These are phyloP conservation scores for Lindgomyces ingoldianus DNA, from an alignment of 495 filamentous ascomycete genomes.

Conservation along the genomic window DNA sequence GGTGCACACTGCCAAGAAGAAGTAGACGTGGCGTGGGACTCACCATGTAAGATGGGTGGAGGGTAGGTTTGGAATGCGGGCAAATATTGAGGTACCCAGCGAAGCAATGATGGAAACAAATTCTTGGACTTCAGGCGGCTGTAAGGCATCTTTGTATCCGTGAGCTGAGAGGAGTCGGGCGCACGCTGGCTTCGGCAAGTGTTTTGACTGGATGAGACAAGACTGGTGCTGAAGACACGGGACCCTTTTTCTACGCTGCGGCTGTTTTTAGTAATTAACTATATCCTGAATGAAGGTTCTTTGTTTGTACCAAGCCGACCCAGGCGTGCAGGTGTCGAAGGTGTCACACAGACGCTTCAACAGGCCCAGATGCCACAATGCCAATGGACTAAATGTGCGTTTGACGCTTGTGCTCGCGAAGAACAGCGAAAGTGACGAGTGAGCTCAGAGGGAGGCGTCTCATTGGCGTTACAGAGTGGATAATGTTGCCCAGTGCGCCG, in stretches of 20 bases:
- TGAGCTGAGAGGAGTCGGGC: too few relatives aligned
- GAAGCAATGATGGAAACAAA: not conserved
- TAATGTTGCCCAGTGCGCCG: not conserved
- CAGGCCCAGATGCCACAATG: not conserved
- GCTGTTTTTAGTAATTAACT: slow-evolving; percentile 3
- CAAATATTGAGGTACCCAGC: not conserved
- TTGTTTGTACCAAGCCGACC: too few relatives aligned
- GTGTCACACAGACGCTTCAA: too few relatives aligned
- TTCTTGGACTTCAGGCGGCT: not conserved
- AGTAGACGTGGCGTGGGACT: slow-evolving; percentile 41
- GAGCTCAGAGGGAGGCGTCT: not conserved
- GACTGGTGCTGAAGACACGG: too few relatives aligned
- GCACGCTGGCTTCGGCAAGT: too few relatives aligned
- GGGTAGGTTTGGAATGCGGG: slow-evolving; percentile 1
- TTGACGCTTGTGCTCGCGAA: too few relatives aligned
- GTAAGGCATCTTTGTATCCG: too few relatives aligned
- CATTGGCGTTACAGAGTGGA: slow-evolving; percentile 8
- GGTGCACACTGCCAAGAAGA: slow-evolving; percentile 66
- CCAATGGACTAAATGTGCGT: not conserved
- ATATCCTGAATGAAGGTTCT: slow-evolving; percentile 11
- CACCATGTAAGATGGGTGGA: not conserved
- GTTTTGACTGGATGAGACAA: too few relatives aligned
- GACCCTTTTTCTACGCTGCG: slow-evolving; percentile 2
- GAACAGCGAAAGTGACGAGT: too few relatives aligned
- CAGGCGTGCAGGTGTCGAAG: too few relatives aligned